Conservation (phyloP, 352 stramenopile species). For the Blastocystis sp. region DNA sequence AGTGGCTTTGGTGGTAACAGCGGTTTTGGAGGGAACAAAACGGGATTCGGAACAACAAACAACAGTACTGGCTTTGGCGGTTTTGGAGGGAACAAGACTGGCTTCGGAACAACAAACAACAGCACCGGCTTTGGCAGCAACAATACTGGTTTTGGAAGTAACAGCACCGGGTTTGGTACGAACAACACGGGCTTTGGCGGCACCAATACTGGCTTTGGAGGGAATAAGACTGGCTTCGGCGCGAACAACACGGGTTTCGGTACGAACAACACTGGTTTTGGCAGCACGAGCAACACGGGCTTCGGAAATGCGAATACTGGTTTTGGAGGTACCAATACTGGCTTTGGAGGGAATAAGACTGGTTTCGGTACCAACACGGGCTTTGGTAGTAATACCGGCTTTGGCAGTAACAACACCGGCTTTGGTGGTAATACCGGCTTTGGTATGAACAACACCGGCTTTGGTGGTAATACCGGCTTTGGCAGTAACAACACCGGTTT, state of each 20-base stretch:
- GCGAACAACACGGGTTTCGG: neutral
- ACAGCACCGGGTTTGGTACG: neutral
- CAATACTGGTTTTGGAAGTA: neutral
- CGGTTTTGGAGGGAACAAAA: slow-evolving; percentile 37
- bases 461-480: neutral
- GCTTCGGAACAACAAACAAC: neutral
- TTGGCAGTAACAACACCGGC: slow-evolving; percentile 27
- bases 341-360: slow-evolving; percentile 22
- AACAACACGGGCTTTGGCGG: neutral
- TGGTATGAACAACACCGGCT: slow-evolving; percentile 9
- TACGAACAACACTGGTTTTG: neutral
- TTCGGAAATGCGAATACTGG: neutral
- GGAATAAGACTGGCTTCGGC: neutral
- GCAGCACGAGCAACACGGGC: neutral
- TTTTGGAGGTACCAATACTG: neutral
- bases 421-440: slow-evolving; percentile 15
- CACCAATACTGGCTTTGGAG: neutral
- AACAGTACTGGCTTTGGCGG: slow-evolving; percentile 3
- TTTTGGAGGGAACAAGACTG: neutral
- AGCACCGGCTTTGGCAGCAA: neutral
- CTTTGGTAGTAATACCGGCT: neutral
- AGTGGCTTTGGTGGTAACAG: slow-evolving; percentile 12
- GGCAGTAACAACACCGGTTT: neutral
- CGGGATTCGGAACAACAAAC: slow-evolving; percentile 32
- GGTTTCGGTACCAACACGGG: neutral